Evolutionary conservation across 768 basidiomycete genomes (phyloP), one percentile per base, ranked within the genome.

Genomic region (Pisolithus microcarpus): DNA sequence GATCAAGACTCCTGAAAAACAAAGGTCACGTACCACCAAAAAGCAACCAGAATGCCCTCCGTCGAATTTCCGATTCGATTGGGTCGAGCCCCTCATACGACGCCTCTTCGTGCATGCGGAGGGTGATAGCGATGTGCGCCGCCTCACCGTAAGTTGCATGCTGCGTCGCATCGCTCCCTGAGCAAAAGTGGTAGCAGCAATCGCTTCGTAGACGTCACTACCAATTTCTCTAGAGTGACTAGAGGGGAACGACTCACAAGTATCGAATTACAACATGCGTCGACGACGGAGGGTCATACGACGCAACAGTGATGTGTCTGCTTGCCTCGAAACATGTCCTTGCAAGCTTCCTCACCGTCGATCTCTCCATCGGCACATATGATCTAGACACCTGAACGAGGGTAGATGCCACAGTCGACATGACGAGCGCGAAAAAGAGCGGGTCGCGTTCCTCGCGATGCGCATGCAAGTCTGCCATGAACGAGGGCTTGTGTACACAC

Each of bases 61-160:
- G 78, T n/a, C 91, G 74, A 15, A 93, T 79, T 67, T 93, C 88
- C 54, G 83, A 85, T 72, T 94, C 90, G 55, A 94, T 84, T 34
- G 91, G 88, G 65, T 90, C 85, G 52, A 91, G 75, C 9, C 79
- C 80, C 49, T 87, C 83, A 62, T 92, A 91, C 18, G 85, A 84
- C 1, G 79, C 76, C 68, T 91, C 90, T 69, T 91, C 90, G 63
- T 92, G 89, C 78, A 92, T 84, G 45, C 87, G 80, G 43, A 91
- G 76, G 0, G 85, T 85, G 26, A 90, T 77, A 28, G 89, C 85
- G 54, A 91, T 85, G 61, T 91, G 87, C 3, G 81, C 84, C 18
- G 91, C 87, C 65, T 92, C 90, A 26, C 87, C 89, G 59, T 91
- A 90, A 7, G 88, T 84, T 23, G 90, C 87, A 60, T 92, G 87